Base-by-base conservation (phyloP, 257 asterid species). In the Capsicum baccatum region DNA sequence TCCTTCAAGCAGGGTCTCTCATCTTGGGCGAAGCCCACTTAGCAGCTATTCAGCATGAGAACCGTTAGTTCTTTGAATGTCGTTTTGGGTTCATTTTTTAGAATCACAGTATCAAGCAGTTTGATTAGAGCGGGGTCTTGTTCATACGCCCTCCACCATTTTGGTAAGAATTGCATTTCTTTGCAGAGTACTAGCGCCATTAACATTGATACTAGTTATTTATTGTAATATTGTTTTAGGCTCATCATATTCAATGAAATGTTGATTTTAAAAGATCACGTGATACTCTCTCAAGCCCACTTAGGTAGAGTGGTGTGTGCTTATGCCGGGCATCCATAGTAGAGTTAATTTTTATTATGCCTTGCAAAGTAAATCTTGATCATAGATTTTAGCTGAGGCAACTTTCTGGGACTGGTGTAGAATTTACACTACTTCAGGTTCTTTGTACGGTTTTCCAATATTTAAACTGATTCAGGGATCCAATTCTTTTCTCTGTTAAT, bases 21-120 rank as follows among this genome's bases (percentile, higher is more conserved):
- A 88, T 89, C 87, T 91, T 85, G 97, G 95, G 42, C 92, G 93
- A 83, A 92, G 93, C 81, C 93, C 85, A 79, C 89, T 86, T 54
- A 78, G 82, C 66, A 78, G 50, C 66, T 55, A 78, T 19, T 78
- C 82, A 52, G 33, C 82, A 54, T 78, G 82, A 78, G 63, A 54
- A 78, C 50, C 50, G 50, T 26, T 5, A 78, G 0, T 76, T 14
- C 81, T 21, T 52, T 52, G 33, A 33, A 33, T 78, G 44, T 33
- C 64, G 15, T 78, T 54, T 54, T 54, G 82, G 21, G 50, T 78
- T 54, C 82, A 78, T 54, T 78, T 78, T 5, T 54, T 78, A 78
- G 82, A 78, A 33, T 78, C 82, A 78, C 64, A 33, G 81, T 76
- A 50, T 76, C 66, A 15, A 78, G 66, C 50, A 54, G 82, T 54